Conservation (phyloP, 345 rosid genomes). For the Aquilaria malaccensis region DNA sequence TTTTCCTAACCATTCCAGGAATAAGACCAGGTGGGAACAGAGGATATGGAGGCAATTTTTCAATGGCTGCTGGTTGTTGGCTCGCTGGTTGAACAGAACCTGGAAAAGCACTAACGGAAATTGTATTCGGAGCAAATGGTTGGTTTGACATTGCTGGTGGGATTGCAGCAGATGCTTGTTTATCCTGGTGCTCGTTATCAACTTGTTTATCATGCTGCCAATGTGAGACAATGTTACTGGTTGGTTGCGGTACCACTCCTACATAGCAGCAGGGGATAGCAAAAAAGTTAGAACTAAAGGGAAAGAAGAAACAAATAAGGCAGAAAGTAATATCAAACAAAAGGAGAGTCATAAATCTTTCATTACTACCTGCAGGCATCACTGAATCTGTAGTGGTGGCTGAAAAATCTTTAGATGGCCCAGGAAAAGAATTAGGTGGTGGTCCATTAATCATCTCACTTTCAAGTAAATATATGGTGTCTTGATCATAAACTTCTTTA, state of each 20-base stretch:
- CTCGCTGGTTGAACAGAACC: slow-evolving; percentile 47
- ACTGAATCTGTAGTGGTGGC: slow-evolving; percentile 36
- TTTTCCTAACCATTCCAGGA: slow-evolving; percentile 98
- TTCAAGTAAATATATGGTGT: slow-evolving; percentile 66
- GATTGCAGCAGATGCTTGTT: slow-evolving; percentile 26
- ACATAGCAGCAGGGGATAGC: slow-evolving; percentile 1
- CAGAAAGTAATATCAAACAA: not conserved
- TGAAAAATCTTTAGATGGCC: slow-evolving; percentile 45
- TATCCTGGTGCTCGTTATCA: slow-evolving; percentile 51
- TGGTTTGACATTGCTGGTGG: slow-evolving; percentile 41
- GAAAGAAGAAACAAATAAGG: not conserved
- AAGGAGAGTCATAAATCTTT: not conserved
- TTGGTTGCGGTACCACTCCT: slow-evolving; percentile 38
- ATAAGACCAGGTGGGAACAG: slow-evolving; percentile 97
- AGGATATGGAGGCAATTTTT: slow-evolving; percentile 86
- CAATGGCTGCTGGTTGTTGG: slow-evolving; percentile 36
- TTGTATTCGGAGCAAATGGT: slow-evolving; percentile 57
- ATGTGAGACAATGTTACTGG: slow-evolving; percentile 30
- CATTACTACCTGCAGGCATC: slow-evolving; percentile 25
- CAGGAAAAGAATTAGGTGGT: slow-evolving; percentile 40
- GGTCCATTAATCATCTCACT: slow-evolving; percentile 82
- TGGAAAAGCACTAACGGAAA: slow-evolving; percentile 47
- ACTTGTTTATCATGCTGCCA: slow-evolving; percentile 62
- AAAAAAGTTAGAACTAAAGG: slow-evolving; percentile 1
- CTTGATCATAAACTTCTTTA: slow-evolving; percentile 91